Evolutionary conservation across 192 early-diverging fungal species (phyloP).

Genomic region (Podila epicladia): DNA sequence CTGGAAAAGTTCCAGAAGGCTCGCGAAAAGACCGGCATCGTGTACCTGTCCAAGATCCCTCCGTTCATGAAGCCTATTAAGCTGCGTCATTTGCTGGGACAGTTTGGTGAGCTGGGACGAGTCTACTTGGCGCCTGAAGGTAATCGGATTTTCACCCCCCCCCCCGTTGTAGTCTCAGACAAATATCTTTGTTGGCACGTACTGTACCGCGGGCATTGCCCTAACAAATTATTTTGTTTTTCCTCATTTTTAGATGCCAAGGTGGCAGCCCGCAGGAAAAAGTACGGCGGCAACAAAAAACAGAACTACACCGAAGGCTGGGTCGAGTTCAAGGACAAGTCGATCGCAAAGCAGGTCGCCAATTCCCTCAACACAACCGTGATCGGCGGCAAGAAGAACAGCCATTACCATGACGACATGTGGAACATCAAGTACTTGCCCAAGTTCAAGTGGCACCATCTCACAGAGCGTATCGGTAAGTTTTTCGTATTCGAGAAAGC

Average conservation of each 20-base stretch:
- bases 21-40: constrained; percentile 82
- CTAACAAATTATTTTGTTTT: neutral
- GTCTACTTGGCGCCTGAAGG: constrained; percentile 92
- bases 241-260: constrained; percentile 59
- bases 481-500: neutral
- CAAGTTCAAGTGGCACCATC: constrained; percentile 96
- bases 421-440: constrained; percentile 98
- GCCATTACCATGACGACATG: constrained; percentile 90
- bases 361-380: constrained; percentile 79
- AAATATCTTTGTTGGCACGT: neutral
- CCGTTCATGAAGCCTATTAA: constrained; percentile 92
- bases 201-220: too few relatives aligned
- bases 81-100: constrained; percentile 76
- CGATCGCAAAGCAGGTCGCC: constrained; percentile 82
- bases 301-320: constrained; percentile 95
- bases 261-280: constrained; percentile 80
- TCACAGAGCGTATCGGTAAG: constrained; percentile 92
- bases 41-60: constrained; percentile 92
- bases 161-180: neutral
- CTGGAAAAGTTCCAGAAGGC: constrained; percentile 72
- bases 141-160: neutral
- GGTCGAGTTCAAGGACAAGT: constrained; percentile 97
- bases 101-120: constrained; percentile 82
- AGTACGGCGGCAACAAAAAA: constrained; percentile 86
- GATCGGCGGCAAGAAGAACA: constrained; percentile 88